Conservation (phyloP, 495 filamentous ascomycete species). For the Penicillium canescens region DNA sequence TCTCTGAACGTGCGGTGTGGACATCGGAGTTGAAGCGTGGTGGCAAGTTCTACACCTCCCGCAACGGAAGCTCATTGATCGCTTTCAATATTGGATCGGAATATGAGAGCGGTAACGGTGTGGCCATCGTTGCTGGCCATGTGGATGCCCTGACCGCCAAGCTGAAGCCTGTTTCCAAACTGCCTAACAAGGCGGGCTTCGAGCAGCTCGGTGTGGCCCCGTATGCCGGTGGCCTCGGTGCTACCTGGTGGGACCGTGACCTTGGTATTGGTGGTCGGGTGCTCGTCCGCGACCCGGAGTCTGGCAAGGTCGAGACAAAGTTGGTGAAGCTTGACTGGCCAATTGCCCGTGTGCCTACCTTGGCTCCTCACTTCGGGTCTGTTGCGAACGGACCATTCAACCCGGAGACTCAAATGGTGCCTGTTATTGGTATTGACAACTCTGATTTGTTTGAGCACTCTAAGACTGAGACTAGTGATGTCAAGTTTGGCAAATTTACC, state of each 20-base stretch:
- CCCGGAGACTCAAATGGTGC: slow-evolving; percentile 89
- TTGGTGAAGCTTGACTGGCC: slow-evolving; percentile 93
- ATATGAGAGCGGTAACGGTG: slow-evolving; percentile 84
- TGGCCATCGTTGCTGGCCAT: slow-evolving; percentile 80
- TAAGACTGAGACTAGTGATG: slow-evolving; percentile 26
- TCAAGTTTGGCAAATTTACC: slow-evolving; percentile 61
- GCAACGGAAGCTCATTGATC: slow-evolving; percentile 84
- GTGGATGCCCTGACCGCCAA: slow-evolving; percentile 88
- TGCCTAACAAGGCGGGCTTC: slow-evolving; percentile 79
- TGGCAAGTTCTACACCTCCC: slow-evolving; percentile 84
- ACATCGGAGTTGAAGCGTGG: slow-evolving; percentile 68
- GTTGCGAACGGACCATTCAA: slow-evolving; percentile 78
- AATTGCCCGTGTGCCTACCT: slow-evolving; percentile 86
- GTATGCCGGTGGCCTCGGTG: slow-evolving; percentile 83
- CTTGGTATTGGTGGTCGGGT: slow-evolving; percentile 87
- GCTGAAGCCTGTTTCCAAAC: slow-evolving; percentile 85
- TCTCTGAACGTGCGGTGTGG: slow-evolving; percentile 81
- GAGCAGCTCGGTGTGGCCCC: slow-evolving; percentile 89
- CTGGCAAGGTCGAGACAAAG: slow-evolving; percentile 78
- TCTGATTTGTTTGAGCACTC: slow-evolving; percentile 50
- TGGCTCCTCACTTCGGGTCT: slow-evolving; percentile 91
- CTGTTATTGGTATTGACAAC: slow-evolving; percentile 87
- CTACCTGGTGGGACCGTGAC: slow-evolving; percentile 95
- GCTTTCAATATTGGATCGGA: slow-evolving; percentile 82
- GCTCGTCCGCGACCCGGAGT: slow-evolving; percentile 68